Base-by-base conservation (phyloP, 2,329 filamentous ascomycete genomes). In the Penicillium sp. region DNA sequence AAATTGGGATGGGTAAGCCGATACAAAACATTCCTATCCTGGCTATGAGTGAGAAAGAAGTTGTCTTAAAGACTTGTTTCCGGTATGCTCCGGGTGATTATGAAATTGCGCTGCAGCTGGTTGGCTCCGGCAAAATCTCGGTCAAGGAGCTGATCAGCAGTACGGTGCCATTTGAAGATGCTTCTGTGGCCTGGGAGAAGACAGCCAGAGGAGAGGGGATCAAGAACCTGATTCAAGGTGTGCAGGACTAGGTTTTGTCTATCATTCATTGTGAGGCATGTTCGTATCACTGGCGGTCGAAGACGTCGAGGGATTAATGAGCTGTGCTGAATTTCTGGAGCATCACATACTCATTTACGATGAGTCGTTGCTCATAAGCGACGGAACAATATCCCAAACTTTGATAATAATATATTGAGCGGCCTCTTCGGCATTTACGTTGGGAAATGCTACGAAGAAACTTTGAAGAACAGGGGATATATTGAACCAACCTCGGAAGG, bases 1-100 rank as follows among this genome's bases (percentile, higher is more conserved):
- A 49, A 13, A 47, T 50, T 28, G 51, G 52, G 3, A 33, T 52
- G 24, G 53, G 53, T 2, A 47, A 50, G 16, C 45, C 49, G 18
- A 42, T 42, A 10, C 38, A 42, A n/a, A 42, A 21, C 9, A 7
- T 42, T 42, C 38, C 18, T 26, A 24, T 42, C 6, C 6, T 36
- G n/a, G 34, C 34, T 3, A 36, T 36, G 34, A 36, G 34, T 10
- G 34, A 36, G n/a, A 36, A 36, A 16, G 34, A 36, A 18, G n/a
- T 36, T 16, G 34, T 36, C 34, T 18, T 36, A n/a, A 36, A 36
- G 34, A 36, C 34, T 6, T 36, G n/a, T 10, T 36, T 36, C n/a
- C 34, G 34, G n/a, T 36, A 36, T 10, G 34, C 34, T n/a, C 34
- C n/a, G 5, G 34, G 34, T 36, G 34, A 36, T 36, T 36, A 36